Percentiles rank a stretch among this genome's conserved stretches.
Conservation (phyloP, 2,329 filamentous ascomycete species). For the Xylaria polymorpha region DNA sequence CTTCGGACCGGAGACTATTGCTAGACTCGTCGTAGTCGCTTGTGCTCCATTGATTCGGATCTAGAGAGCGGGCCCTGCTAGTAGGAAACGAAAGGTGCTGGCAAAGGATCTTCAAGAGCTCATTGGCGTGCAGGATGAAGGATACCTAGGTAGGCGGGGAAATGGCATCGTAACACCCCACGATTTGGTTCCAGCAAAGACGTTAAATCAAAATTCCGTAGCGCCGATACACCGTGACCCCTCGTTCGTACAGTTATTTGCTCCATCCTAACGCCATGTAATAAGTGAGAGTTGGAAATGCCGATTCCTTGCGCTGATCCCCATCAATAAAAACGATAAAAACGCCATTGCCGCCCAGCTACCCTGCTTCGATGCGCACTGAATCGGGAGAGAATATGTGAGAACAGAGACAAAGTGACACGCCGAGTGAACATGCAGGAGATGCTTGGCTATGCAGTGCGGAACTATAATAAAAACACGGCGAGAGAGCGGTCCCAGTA, state of each 20-base stretch:
- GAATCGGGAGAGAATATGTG: constrained; percentile 22
- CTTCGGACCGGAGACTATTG: constrained; percentile 25
- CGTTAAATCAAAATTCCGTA: constrained; percentile 22
- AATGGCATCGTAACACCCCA: constrained; percentile 29
- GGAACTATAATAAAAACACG: constrained; percentile 23
- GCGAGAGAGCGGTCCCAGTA: constrained; percentile 15
- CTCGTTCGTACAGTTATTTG: constrained; percentile 11
- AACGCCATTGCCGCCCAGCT: constrained; percentile 28
- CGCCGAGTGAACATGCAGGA: constrained; percentile 21
- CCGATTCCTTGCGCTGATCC: constrained; percentile 33
- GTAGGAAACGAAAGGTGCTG: constrained; percentile 4
- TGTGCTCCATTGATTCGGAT: constrained; percentile 13
- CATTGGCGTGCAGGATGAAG: constrained; percentile 15
- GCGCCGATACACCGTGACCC: constrained; percentile 30
- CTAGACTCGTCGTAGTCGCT: constrained; percentile 19
- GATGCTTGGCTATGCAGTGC: constrained; percentile 30
- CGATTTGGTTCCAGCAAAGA: constrained; percentile 24
- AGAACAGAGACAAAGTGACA: constrained; percentile 20
- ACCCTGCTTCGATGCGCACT: constrained; percentile 14
- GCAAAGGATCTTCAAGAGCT: constrained; percentile 15
- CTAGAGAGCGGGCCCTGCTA: constrained; percentile 24
- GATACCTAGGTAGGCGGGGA: constrained; percentile 22
- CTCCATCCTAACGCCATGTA: constrained; percentile 34
- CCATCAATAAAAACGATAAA: constrained; percentile 20
- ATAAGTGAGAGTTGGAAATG: constrained; percentile 18